Conservation (phyloP, 768 basidiomycete genomes). For the Asterophora parasitica region DNA sequence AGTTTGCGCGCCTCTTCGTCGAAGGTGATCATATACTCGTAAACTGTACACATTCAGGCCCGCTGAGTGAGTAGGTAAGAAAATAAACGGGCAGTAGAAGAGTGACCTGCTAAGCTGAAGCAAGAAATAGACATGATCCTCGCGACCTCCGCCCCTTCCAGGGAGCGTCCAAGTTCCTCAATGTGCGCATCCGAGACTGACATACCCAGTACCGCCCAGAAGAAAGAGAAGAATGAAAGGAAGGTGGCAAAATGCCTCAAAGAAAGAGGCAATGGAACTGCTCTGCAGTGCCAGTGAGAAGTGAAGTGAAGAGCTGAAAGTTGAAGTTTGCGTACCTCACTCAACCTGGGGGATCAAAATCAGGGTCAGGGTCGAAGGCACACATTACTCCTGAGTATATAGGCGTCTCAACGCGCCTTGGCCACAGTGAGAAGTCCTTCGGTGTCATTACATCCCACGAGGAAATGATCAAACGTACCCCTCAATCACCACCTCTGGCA, state of each 20-base stretch:
- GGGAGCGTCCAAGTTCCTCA: constrained; percentile 1
- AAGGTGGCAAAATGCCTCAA: constrained; percentile 1
- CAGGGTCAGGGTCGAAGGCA: too few species aligned
- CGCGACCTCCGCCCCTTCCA: constrained; percentile 17
- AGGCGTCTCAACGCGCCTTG: too few species aligned
- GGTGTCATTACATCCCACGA: too few species aligned
- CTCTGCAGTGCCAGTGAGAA: constrained; percentile 5
- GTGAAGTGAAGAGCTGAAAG: neutral
- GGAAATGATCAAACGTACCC: too few species aligned
- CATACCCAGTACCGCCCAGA: neutral
- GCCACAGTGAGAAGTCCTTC: neutral
- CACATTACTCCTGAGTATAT: too few species aligned
- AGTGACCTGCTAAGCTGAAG: constrained; percentile 16
- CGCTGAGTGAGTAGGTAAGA: neutral
- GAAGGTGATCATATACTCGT: constrained; percentile 32
- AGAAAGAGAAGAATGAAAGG: neutral
- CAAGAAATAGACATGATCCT: constrained; percentile 14
- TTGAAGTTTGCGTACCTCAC: neutral
- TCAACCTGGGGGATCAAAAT: neutral
- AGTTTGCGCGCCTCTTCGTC: constrained; percentile 27
- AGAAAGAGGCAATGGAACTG: constrained; percentile 3
- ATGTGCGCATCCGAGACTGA: neutral
- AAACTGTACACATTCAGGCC: constrained; percentile 15
- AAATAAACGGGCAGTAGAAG: neutral
- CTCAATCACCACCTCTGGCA: too few species aligned